Base-by-base conservation (phyloP, 495 filamentous ascomycete species). In the Penicillium waksmanii region DNA sequence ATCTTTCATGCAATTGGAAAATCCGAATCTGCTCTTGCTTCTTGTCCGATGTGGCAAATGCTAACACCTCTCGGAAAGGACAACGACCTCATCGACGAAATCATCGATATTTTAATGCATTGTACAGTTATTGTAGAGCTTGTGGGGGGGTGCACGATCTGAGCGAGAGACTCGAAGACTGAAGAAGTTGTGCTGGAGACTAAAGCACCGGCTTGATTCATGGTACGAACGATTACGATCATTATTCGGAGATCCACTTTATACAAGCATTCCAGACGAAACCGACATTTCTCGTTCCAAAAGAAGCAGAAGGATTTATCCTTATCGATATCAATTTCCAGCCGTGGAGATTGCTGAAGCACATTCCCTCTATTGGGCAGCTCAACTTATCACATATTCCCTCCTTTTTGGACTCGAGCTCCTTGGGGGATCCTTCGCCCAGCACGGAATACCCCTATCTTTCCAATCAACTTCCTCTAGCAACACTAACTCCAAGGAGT, bases 1-100 rank as follows among this genome's bases (percentile, higher is more conserved):
- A 55, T 65, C 0, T 60, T 55, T 13, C 57, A 65, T 18, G 62
- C 62, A n/a, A 58, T 65, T 46, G 50, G 57, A 27, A 65, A 64
- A 57, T 65, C 62, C 1, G 36, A 51, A 53, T 65, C 62, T 0
- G 57, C 57, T 9, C 54, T 61, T 42, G 27, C 43, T 4, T 65
- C 52, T 27, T 65, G 55, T 23, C 57, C 57, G 11, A 65, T 61
- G 54, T 61, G 54, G 57, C 58, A 53, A 48, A 31, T 27, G 2
- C 15, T 60, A 51, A 43, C 56, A 31, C 58, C 62, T 11, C 25
- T 34, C 8, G 23, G 5, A 17, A 36, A 58, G 4, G 33, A 27
- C n/a, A 40, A 49, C 17, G 35, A 58, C 21, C 54, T 51, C 2
- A 18, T 58, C 3, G 62, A 65, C n/a, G 53, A 61, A 12, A 58